phyloP scores from a whole-genome alignment of 179 eudicot genomes.

The Silene vulgaris region DNA sequence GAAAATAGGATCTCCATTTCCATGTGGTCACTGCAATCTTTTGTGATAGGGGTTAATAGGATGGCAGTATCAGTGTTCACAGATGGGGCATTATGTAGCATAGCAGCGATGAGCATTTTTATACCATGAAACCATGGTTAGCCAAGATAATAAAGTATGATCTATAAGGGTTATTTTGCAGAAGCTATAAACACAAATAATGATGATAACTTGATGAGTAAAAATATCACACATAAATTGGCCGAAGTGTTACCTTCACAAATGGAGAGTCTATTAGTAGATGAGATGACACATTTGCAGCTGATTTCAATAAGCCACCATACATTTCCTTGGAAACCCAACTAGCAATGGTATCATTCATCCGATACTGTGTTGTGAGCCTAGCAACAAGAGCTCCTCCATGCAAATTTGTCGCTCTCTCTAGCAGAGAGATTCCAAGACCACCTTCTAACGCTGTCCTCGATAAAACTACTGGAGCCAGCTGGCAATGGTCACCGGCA shows the following conservation, averaged over 20 bases:
- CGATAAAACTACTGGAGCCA: conserved; percentile 78
- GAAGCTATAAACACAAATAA: neutral
- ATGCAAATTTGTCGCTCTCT: conserved; percentile 63
- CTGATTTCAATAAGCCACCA: conserved; percentile 58
- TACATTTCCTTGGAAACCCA: conserved; percentile 97
- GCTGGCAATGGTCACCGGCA: conserved; percentile 87
- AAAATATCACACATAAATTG: neutral
- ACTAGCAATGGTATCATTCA: conserved; percentile 79
- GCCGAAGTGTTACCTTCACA: conserved; percentile 52
- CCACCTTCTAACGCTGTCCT: conserved; percentile 78
- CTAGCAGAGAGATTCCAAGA: conserved; percentile 69
- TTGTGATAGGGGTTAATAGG: no score
- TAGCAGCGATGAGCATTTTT: no score
- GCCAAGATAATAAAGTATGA: neutral
- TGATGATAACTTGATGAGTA: neutral
- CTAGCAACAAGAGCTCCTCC: conserved; percentile 57
- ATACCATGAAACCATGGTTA: neutral
- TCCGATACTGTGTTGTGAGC: conserved; percentile 68
- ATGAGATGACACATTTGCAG: conserved; percentile 57
- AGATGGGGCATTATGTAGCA: no score
- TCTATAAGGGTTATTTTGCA: neutral
- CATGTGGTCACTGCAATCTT: no score
- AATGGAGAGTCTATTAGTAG: conserved; percentile 78
- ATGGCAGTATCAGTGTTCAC: no score
- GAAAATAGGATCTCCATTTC: no score